Conservation (phyloP, 2,329 filamentous ascomycete species). For the Stachybotrys elegans region DNA sequence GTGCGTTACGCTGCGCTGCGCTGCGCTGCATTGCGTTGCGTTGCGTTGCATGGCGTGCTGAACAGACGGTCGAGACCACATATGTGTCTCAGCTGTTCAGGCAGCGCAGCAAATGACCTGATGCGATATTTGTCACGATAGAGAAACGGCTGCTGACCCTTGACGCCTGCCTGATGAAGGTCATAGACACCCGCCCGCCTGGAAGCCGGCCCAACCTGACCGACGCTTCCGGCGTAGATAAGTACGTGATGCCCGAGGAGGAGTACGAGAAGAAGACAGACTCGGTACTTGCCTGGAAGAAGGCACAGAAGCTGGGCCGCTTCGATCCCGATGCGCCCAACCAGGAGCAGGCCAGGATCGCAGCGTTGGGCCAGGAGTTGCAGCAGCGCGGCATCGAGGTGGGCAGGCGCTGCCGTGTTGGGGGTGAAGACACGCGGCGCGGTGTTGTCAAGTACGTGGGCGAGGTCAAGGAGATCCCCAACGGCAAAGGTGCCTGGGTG, state of each 20-base stretch:
- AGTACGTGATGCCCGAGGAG: constrained; percentile 81
- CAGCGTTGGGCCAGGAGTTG: constrained; percentile 65
- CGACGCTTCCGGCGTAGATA: constrained; percentile 76
- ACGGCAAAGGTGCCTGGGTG: constrained; percentile 62
- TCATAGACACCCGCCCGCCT: constrained; percentile 73
- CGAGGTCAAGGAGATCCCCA: constrained; percentile 68
- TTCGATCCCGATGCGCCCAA: constrained; percentile 83
- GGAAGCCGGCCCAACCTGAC: constrained; percentile 73
- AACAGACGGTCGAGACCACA: no score
- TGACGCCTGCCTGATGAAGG: constrained; percentile 55
- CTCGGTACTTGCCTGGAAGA: constrained; percentile 93
- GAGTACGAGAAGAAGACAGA: constrained; percentile 84
- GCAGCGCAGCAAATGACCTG: no score
- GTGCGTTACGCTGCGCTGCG: no score
- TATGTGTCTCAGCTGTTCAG: no score
- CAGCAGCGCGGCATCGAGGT: constrained; percentile 60
- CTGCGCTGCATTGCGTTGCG: no score
- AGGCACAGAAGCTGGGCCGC: constrained; percentile 86
- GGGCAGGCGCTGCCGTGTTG: constrained; percentile 60
- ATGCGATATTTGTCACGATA: no score
- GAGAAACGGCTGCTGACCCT: no score
- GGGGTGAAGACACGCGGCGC: constrained; percentile 62
- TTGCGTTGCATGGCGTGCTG: no score
- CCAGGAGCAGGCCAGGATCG: constrained; percentile 67
- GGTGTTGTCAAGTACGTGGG: constrained; percentile 70